Conservation (phyloP, 371 early-diverging fungal genomes). For the Apophysomyces sp. region DNA sequence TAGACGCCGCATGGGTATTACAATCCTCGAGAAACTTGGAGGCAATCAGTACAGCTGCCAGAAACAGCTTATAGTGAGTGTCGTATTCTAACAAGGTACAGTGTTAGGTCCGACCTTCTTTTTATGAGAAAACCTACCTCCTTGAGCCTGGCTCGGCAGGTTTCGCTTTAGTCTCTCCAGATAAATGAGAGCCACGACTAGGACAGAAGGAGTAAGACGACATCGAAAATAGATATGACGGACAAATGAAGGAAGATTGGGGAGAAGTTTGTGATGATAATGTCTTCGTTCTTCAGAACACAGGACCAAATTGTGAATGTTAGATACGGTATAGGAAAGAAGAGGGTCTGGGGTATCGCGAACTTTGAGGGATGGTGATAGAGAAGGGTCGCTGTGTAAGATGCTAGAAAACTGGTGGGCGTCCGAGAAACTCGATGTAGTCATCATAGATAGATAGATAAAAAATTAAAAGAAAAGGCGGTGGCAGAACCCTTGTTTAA, state of each 20-base stretch:
- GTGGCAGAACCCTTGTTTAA: neutral
- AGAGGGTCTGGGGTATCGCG: constrained; percentile 34
- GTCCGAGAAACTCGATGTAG: constrained; percentile 1
- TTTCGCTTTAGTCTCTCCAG: constrained; percentile 63
- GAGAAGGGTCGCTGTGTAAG: neutral
- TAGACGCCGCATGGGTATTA: constrained; percentile 30
- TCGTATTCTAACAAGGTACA: constrained; percentile 48
- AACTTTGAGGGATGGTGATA: constrained; percentile 14
- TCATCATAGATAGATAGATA: neutral
- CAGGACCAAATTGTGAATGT: constrained; percentile 26
- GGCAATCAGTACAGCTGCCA: constrained; percentile 70
- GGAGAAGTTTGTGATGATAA: constrained; percentile 35
- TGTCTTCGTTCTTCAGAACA: constrained; percentile 33
- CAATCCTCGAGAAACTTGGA: constrained; percentile 68
- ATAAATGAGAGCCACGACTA: constrained; percentile 70
- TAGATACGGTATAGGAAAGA: constrained; percentile 28
- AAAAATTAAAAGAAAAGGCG: neutral
- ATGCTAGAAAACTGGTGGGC: neutral
- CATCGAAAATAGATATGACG: constrained; percentile 38
- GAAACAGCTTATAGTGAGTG: constrained; percentile 72
- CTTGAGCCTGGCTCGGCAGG: constrained; percentile 62
- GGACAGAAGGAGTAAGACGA: constrained; percentile 38
- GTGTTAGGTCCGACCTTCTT: no score
- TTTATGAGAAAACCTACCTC: constrained; percentile 25
- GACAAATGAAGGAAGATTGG: constrained; percentile 34